Evolutionary conservation across 371 early-diverging fungal genomes (phyloP), one percentile per base, ranked within the genome.

Genomic region (Choanephora cucurbitarum): DNA sequence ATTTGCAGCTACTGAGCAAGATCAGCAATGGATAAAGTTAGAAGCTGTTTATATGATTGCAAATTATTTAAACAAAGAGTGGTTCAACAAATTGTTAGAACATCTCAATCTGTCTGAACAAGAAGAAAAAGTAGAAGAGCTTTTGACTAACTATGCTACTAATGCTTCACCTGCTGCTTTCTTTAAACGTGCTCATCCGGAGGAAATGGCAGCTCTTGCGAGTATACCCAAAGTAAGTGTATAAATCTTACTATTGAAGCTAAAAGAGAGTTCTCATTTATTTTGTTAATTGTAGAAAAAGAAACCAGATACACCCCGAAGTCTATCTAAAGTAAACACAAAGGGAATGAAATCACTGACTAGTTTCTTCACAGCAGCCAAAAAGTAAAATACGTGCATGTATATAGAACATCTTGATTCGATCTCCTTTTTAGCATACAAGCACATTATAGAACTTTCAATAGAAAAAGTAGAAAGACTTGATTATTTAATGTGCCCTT

Each of bases 261-360:
- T n/a, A n/a, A n/a, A n/a, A n/a, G n/a, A n/a, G n/a, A n/a, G n/a
- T n/a, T n/a, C n/a, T n/a, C n/a, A n/a, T n/a, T n/a, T n/a, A n/a
- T 34, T 46, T 1, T 34, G 17, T 32, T 28, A 5, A 3, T 48
- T 23, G 34, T 21, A 53, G 51, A 60, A 61, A 60, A 50, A 51
- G 51, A 63, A 58, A 33, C 44, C 54, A 17, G 58, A 48, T 0
- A 57, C 62, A 21, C 66, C 66, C 1, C 45, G 66, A 34, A 62
- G 55, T 48, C 44, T 66, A 32, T 52, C 66, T 10, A 66, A 66
- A 23, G 63, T 66, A 11, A 58, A 66, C 37, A 63, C 63, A 14
- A 54, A 43, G 19, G 67, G 67, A 18, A 62, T 62, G 63, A 66
- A 66, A 23, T 45, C 63, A 21, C 43, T 66, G 10, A 62, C 63